Evolutionary conservation across 352 stramenopile species (phyloP).

Genomic region (Albugo laibachii): DNA sequence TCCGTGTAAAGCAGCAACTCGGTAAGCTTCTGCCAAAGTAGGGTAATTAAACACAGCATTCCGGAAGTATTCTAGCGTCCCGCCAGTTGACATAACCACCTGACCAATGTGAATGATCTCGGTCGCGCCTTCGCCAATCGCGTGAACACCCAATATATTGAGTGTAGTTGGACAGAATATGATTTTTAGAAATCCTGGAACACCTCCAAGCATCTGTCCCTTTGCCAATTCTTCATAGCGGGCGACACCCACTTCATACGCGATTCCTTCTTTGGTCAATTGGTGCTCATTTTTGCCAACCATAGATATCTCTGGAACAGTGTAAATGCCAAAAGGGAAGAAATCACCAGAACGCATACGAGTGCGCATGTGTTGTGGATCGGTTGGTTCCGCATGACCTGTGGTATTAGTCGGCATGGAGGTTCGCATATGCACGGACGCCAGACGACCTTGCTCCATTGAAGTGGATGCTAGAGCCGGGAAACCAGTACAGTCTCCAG

Average conservation of each 20-base stretch:
- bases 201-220: constrained; percentile 66
- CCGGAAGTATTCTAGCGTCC: constrained; percentile 78
- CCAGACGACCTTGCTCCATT: constrained; percentile 80
- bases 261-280: constrained; percentile 45
- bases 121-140: constrained; percentile 70
- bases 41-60: constrained; percentile 86
- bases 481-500: constrained; percentile 80
- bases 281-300: constrained; percentile 80
- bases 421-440: constrained; percentile 76
- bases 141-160: constrained; percentile 57
- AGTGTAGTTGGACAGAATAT: constrained; percentile 66
- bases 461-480: constrained; percentile 76
- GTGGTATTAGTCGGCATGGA: constrained; percentile 37
- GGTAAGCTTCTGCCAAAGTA: constrained; percentile 75
- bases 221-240: constrained; percentile 72
- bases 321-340: constrained; percentile 79
- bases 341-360: constrained; percentile 75
- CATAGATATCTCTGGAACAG: constrained; percentile 77
- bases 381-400: constrained; percentile 24
- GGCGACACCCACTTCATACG: constrained; percentile 60
- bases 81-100: constrained; percentile 68
- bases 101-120: constrained; percentile 83
- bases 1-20: constrained; percentile 56
- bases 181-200: constrained; percentile 68
- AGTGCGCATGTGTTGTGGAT: constrained; percentile 45